Evolutionary conservation across 2,329 filamentous ascomycete genomes (phyloP).

Genomic region (Phialophora chinensis): DNA sequence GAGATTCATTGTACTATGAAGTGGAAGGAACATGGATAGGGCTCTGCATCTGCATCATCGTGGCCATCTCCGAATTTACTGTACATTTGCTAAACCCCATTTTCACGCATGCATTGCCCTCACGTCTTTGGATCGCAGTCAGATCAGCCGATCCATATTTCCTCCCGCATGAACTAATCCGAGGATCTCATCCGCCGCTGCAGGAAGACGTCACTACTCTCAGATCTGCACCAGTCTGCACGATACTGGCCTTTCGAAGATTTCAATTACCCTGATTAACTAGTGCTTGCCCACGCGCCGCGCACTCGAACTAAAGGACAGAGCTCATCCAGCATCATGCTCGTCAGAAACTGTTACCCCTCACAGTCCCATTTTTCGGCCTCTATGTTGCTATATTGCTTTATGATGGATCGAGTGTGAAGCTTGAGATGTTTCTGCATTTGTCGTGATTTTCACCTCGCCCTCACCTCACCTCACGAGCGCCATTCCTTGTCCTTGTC

Average conservation of each 20-base stretch:
- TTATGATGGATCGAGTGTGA: neutral
- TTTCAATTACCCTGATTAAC: neutral
- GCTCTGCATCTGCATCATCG: neutral
- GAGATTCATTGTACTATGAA: neutral
- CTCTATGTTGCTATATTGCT: neutral
- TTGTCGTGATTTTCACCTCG: neutral
- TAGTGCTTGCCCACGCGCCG: neutral
- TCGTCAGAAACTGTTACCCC: neutral
- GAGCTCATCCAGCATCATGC: neutral
- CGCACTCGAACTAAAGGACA: neutral
- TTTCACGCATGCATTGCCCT: neutral
- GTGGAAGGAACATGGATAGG: neutral
- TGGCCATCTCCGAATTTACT: neutral
- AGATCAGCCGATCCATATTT: neutral
- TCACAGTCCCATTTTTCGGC: neutral
- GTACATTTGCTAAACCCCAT: neutral
- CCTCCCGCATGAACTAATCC: neutral
- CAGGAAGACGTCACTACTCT: slow-evolving; percentile 5
- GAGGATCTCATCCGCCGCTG: neutral
- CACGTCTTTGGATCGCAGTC: neutral
- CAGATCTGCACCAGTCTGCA: neutral
- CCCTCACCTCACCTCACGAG: neutral
- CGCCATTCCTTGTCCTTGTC: neutral
- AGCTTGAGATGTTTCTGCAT: neutral
- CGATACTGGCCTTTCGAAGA: neutral